A percentile compares a stretch with the other conserved stretches of the same genome.
Evolutionary conservation across 345 rosid genomes (phyloP).

Genomic region (Balakata baccata): DNA sequence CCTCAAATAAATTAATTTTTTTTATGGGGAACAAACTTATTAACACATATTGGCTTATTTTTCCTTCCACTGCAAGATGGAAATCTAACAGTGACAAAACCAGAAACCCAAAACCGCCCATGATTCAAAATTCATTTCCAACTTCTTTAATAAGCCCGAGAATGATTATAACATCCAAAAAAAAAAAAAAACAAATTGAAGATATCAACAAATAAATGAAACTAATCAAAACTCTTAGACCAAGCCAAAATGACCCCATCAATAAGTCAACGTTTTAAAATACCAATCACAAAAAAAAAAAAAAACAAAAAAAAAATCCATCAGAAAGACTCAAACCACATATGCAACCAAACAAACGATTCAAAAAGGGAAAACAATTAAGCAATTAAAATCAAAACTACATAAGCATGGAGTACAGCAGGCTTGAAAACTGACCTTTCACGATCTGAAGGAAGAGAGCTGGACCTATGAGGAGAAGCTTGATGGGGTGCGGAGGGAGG

Average conservation of each 20-base stretch:
- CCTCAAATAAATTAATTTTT: neutral
- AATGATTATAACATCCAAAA: neutral
- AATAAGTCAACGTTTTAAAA: constrained; percentile 12
- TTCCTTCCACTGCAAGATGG: neutral
- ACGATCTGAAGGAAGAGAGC: constrained; percentile 65
- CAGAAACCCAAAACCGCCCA: neutral
- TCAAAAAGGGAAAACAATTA: neutral
- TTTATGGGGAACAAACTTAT: neutral
- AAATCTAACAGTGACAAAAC: neutral
- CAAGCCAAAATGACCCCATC: neutral
- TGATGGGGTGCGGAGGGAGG: constrained; percentile 66
- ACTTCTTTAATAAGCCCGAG: neutral
- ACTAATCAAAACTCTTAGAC: constrained; percentile 6
- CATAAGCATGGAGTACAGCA: constrained; percentile 11
- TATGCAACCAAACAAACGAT: constrained; percentile 17
- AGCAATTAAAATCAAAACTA: neutral
- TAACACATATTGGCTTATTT: neutral
- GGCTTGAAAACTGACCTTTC: constrained; percentile 48
- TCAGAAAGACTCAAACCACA: constrained; percentile 14
- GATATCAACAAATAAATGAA: neutral
- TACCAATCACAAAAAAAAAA: constrained; percentile 10
- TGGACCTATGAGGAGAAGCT: constrained; percentile 81
- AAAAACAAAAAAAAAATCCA: neutral
- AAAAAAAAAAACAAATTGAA: neutral
- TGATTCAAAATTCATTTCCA: too few relatives aligned